phyloP scores from a whole-genome alignment of 805 yeast genomes.

The Maudiozyma barnettii region DNA sequence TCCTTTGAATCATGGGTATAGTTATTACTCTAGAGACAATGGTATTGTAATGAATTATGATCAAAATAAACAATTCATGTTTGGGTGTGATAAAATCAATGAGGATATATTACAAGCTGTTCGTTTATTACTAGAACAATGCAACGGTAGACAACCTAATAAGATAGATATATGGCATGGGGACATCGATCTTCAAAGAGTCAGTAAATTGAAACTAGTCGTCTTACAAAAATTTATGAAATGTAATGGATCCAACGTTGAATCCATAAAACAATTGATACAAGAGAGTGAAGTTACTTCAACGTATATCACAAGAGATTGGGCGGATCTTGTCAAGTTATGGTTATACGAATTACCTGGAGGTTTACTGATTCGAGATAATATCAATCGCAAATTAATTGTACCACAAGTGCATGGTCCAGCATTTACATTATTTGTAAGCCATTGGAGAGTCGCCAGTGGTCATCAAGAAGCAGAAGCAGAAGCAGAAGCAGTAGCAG shows the following conservation, averaged over 20 bases:
- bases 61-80: no score
- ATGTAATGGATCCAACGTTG: no score
- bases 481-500: no score
- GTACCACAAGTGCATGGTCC: background rate
- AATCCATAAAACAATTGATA: background rate
- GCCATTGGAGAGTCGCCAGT: background rate
- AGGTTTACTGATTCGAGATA: slow-evolving; percentile 20
- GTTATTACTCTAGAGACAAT: slow-evolving; percentile 10
- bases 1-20: background rate
- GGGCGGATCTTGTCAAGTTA: slow-evolving; percentile 38
- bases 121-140: background rate
- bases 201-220: slow-evolving; percentile 9
- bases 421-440: background rate
- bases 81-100: background rate
- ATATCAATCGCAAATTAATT: background rate
- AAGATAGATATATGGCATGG: slow-evolving; percentile 8
- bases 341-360: slow-evolving; percentile 55
- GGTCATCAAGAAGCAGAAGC: no score
- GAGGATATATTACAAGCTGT: background rate
- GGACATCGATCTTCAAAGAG: slow-evolving; percentile 8
- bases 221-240: background rate
- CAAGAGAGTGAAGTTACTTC: background rate
- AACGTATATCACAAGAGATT: slow-evolving; percentile 7
- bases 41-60: slow-evolving; percentile 4
- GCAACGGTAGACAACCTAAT: no score